These are phyloP conservation scores for Eucalyptus coolabah DNA, from an alignment of 345 rosid species.

Conservation along the genomic window DNA sequence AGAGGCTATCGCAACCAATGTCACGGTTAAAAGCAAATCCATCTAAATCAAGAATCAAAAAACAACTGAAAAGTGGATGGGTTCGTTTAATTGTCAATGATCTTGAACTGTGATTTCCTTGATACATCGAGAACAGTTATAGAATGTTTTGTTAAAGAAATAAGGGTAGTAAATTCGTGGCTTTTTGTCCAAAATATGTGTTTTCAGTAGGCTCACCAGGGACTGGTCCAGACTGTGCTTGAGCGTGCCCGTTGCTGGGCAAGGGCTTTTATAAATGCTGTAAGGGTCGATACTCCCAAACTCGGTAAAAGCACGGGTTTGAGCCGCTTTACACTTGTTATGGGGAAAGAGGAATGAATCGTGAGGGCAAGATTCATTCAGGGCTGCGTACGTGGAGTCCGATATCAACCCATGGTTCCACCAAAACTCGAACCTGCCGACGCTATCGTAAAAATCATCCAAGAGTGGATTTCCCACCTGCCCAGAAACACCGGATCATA, in stretches of 20 bases:
- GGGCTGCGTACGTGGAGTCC: constrained; percentile 19
- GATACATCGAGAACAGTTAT: neutral
- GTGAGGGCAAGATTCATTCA: constrained; percentile 22
- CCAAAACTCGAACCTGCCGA: constrained; percentile 48
- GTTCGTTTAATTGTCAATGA: neutral
- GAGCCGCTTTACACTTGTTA: constrained; percentile 24
- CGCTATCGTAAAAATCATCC: constrained; percentile 31
- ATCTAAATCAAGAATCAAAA: neutral
- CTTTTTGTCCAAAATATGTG: too few species aligned
- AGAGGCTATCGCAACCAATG: neutral
- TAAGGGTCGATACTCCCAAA: constrained; percentile 46
- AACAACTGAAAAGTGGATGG: neutral
- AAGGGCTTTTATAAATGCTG: constrained; percentile 42
- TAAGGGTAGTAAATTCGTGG: neutral
- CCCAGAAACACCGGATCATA: neutral
- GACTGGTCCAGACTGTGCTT: neutral
- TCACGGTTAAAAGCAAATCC: neutral
- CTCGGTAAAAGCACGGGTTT: constrained; percentile 24
- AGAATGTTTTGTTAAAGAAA: neutral
- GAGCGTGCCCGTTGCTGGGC: constrained; percentile 1
- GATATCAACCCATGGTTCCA: constrained; percentile 68
- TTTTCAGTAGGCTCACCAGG: constrained; percentile 2
- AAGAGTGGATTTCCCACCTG: constrained; percentile 60
- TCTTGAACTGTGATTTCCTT: neutral
- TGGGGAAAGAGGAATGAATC: constrained; percentile 47